These are phyloP conservation scores for Pleurotus cornucopiae DNA, from an alignment of 768 basidiomycete genomes.

Conservation along the genomic window DNA sequence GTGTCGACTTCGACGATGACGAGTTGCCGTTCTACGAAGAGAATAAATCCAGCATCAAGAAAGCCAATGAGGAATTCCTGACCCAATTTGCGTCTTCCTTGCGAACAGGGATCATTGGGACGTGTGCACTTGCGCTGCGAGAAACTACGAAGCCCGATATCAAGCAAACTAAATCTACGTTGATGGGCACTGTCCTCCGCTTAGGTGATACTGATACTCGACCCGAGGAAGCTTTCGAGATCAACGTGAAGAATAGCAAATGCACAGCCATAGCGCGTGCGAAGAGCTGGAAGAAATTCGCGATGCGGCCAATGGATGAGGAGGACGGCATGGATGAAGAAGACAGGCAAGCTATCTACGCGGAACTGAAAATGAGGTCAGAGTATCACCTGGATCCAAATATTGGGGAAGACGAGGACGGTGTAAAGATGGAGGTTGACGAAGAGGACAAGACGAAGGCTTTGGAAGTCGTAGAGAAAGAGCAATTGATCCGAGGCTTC, in stretches of 20 bases:
- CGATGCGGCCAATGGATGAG: slow-evolving; percentile 29
- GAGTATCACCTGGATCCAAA: slow-evolving; percentile 55
- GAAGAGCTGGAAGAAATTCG: slow-evolving; percentile 78
- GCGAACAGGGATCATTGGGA: slow-evolving; percentile 53
- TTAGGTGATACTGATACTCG: slow-evolving; percentile 72
- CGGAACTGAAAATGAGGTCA: slow-evolving; percentile 40
- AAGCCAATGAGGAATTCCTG: slow-evolving; percentile 75
- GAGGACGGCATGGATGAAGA: slow-evolving; percentile 32
- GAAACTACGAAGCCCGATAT: slow-evolving; percentile 61
- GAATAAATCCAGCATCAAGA: slow-evolving; percentile 68
- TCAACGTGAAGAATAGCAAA: slow-evolving; percentile 75
- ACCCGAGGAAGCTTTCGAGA: slow-evolving; percentile 68
- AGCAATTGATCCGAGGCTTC: slow-evolving; percentile 77
- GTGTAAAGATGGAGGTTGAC: slow-evolving; percentile 34
- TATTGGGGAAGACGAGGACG: slow-evolving; percentile 29
- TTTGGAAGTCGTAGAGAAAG: slow-evolving; percentile 64
- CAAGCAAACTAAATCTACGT: slow-evolving; percentile 62
- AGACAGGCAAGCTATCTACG: slow-evolving; percentile 29
- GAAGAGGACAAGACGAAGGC: slow-evolving; percentile 30
- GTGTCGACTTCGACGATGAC: slow-evolving; percentile 83
- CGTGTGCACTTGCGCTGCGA: slow-evolving; percentile 59
- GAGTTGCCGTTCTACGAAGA: slow-evolving; percentile 59
- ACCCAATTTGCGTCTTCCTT: slow-evolving; percentile 36
- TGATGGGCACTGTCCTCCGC: slow-evolving; percentile 61
- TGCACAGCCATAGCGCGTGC: slow-evolving; percentile 69